phyloP scores from a whole-genome alignment of 164 flowering plant genomes.

The Stephania japonica region DNA sequence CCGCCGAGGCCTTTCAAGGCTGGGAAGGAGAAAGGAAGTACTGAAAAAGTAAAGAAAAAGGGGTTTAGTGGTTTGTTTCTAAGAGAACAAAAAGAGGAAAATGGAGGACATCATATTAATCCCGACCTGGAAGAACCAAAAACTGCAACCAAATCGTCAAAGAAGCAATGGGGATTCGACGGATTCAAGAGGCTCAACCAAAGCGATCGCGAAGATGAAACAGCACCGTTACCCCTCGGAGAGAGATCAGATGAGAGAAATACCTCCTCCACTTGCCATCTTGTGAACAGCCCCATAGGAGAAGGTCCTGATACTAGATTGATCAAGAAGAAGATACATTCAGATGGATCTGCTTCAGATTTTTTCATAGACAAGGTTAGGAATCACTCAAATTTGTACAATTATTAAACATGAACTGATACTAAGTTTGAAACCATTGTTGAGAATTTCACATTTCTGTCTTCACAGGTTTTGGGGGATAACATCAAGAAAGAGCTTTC shows the following conservation, averaged over 20 bases:
- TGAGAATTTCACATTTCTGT: background rate
- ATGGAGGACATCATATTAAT: slow-evolving; percentile 12
- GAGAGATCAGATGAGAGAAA: slow-evolving; percentile 43
- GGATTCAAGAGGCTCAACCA: slow-evolving; percentile 76
- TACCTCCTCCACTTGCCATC: slow-evolving; percentile 22
- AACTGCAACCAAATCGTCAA: slow-evolving; percentile 29
- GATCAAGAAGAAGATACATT: slow-evolving; percentile 62
- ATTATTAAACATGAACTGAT: no score
- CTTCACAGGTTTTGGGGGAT: slow-evolving; percentile 65
- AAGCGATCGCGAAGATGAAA: slow-evolving; percentile 43
- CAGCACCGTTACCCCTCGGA: slow-evolving; percentile 39
- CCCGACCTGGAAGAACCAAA: slow-evolving; percentile 25
- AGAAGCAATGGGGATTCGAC: slow-evolving; percentile 64
- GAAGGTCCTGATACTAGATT: slow-evolving; percentile 62
- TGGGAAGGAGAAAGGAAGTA: slow-evolving; percentile 26
- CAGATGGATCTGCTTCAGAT: slow-evolving; percentile 67
- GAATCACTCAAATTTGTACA: background rate
- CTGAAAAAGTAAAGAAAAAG: slow-evolving; percentile 41
- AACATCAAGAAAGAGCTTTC: slow-evolving; percentile 76
- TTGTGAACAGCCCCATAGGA: slow-evolving; percentile 42
- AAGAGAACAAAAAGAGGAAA: slow-evolving; percentile 30
- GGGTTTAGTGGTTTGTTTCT: slow-evolving; percentile 46
- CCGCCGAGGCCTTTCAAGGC: slow-evolving; percentile 19
- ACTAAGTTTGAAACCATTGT: background rate
- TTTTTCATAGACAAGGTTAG: slow-evolving; percentile 79